Base-by-base conservation (phyloP, 768 basidiomycete species). In the Rhizopogon roseolus region DNA sequence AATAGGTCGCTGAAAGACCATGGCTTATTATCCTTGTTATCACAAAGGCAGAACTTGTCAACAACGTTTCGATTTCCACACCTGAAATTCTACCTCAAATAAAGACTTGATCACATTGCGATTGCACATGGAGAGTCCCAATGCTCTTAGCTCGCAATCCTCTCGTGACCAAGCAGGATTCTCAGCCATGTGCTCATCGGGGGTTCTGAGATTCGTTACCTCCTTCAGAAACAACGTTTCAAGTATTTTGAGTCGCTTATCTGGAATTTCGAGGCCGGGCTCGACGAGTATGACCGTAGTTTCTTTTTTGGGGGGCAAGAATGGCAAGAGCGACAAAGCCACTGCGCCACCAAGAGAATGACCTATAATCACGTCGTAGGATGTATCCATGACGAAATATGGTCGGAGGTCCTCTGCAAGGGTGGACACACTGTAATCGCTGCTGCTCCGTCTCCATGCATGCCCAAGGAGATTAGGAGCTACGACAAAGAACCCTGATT, bases 311-410 rank as follows among this genome's bases (percentile, higher is more conserved):
- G n/a, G n/a, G 27, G 56, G 52, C 3, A 59, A 50, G 44, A 53
- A 49, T 10, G 58, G 53, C 40, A 62, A 52, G 53, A 62, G 57
- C 22, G 57, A 50, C 49, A 55, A 48, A 22, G 36, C 13, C 9
- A 56, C 50, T 14, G 60, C 16, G 29, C 62, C 61, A n/a, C 62
- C 62, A 10, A 63, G 52, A 7, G 56, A 64, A 40, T 56, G 62
- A 29, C 56, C 62, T 2, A n/a, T n/a, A n/a, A n/a, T n/a, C n/a
- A n/a, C n/a, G n/a, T 64, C 62, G 34, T 55, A 60, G 27, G 32
- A 41, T 13, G 19, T 49, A n/a, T 32, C 51, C 9, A n/a, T 19
- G 37, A 41, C 40, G 16, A 62, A 53, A 40, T 60, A 60, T 6
- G 54, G 52, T 19, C 28, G 51, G 16, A 57, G 55, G 16, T 63